A percentile compares a stretch with the other conserved stretches of the same genome.
Conservation (phyloP, 768 basidiomycete species). For the Kwoniella dendrophila region DNA sequence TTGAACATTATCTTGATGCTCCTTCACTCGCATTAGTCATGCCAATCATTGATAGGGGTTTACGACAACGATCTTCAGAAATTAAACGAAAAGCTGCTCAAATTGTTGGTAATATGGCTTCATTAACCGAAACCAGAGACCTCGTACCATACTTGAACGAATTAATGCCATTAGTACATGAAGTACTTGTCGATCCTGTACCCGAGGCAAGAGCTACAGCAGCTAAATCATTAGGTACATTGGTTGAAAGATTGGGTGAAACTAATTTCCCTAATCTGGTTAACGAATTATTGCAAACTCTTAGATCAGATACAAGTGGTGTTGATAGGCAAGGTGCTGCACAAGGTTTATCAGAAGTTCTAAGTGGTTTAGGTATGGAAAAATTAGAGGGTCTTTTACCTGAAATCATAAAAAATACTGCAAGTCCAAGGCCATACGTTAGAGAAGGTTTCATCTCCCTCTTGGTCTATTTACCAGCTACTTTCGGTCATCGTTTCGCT, state of each 20-base stretch:
- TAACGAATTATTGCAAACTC: conserved; percentile 77
- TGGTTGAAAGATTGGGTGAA: conserved; percentile 96
- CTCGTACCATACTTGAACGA: conserved; percentile 91
- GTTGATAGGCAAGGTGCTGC: conserved; percentile 98
- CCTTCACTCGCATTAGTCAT: conserved; percentile 95
- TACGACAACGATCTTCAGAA: conserved; percentile 88
- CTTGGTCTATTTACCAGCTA: conserved; percentile 90
- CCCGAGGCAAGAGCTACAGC: conserved; percentile 97
- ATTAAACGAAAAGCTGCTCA: conserved; percentile 94
- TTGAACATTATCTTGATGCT: conserved; percentile 97
- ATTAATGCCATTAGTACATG: conserved; percentile 85
- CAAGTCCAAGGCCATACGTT: conserved; percentile 84
- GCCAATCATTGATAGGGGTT: conserved; percentile 89
- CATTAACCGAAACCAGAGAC: conserved; percentile 62
- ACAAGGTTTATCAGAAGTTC: conserved; percentile 92
- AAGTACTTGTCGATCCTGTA: conserved; percentile 92
- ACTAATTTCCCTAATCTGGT: conserved; percentile 93
- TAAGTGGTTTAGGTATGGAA: conserved; percentile 97
- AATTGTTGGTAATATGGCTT: conserved; percentile 88
- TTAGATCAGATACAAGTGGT: conserved; percentile 89
- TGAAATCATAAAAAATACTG: conserved; percentile 87
- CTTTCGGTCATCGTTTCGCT: conserved; percentile 93
- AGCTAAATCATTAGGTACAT: conserved; percentile 90
- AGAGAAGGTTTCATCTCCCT: conserved; percentile 98
- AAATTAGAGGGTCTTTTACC: conserved; percentile 87